A percentile compares a stretch with the other conserved stretches of the same genome.
These are phyloP conservation scores for Coemansia sp. DNA, from an alignment of 192 early-diverging fungal genomes.

Conservation along the genomic window DNA sequence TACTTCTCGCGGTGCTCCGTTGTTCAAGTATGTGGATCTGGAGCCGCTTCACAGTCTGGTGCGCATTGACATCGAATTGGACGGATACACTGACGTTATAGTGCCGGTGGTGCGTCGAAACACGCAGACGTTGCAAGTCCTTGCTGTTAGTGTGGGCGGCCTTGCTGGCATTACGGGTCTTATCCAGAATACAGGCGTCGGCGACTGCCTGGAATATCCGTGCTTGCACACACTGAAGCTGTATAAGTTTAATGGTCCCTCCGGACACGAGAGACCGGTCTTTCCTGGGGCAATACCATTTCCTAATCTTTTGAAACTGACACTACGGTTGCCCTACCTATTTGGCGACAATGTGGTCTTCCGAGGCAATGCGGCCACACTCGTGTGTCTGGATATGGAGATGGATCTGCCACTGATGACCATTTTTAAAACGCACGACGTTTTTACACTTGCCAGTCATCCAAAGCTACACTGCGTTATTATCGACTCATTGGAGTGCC, in stretches of 20 bases:
- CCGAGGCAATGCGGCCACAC: constrained; percentile 3
- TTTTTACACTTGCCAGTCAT: not conserved
- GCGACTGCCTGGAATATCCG: not conserved
- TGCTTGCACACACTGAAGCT: not conserved
- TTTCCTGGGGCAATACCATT: not conserved
- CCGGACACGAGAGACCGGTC: not conserved
- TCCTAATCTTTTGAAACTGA: not conserved
- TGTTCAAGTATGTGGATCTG: not conserved
- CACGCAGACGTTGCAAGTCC: not conserved
- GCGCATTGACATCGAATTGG: not conserved
- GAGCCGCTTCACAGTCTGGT: not conserved
- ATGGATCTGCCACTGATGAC: too few species aligned
- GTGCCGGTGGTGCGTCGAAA: not conserved
- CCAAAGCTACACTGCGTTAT: not conserved
- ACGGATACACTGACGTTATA: not conserved
- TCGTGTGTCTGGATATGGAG: not conserved
- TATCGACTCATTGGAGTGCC: not conserved
- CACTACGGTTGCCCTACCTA: not conserved
- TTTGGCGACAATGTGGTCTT: not conserved
- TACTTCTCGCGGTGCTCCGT: too few species aligned
- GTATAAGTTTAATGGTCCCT: not conserved
- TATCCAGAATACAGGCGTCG: not conserved
- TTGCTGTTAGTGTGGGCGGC: not conserved
- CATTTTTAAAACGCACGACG: not conserved
- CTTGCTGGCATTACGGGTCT: too few species aligned